These are phyloP conservation scores for Cyclotella atomus DNA, from an alignment of 108 stramenopile species.

Conservation along the genomic window DNA sequence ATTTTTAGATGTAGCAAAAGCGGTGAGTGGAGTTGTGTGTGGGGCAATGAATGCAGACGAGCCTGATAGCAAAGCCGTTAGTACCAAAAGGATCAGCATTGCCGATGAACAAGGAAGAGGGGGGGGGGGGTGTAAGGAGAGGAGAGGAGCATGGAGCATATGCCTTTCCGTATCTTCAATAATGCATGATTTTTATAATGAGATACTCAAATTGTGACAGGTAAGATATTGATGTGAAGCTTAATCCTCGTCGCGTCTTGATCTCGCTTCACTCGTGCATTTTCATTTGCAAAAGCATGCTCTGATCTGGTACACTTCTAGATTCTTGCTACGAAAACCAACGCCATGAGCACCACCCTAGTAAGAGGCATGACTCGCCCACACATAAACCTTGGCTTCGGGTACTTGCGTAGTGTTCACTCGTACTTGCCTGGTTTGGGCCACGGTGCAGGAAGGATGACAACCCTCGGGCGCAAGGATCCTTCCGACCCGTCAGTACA, in stretches of 20 bases:
- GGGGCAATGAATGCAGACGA: background rate
- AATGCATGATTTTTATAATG: no score
- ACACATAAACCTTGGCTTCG: background rate
- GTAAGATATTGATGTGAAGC: no score
- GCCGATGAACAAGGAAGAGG: no score
- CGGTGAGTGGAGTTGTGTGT: background rate
- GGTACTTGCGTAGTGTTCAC: background rate
- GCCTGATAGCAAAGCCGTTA: background rate
- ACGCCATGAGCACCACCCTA: background rate
- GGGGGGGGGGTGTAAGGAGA: background rate
- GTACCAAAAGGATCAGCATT: no score
- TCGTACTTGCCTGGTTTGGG: constrained; percentile 12
- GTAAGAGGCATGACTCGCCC: background rate
- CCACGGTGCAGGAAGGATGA: constrained; percentile 10
- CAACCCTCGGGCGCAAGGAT: background rate
- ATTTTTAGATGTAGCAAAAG: background rate
- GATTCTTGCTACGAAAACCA: background rate
- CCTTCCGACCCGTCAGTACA: constrained; percentile 8
- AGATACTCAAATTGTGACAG: no score
- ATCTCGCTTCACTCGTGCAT: no score
- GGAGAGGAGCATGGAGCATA: no score
- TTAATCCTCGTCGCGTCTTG: no score
- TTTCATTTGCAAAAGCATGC: no score
- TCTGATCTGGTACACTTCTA: no score
- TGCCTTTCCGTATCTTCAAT: no score